phyloP scores from a whole-genome alignment of 495 filamentous ascomycete genomes.

The Xylaria cubensis region DNA sequence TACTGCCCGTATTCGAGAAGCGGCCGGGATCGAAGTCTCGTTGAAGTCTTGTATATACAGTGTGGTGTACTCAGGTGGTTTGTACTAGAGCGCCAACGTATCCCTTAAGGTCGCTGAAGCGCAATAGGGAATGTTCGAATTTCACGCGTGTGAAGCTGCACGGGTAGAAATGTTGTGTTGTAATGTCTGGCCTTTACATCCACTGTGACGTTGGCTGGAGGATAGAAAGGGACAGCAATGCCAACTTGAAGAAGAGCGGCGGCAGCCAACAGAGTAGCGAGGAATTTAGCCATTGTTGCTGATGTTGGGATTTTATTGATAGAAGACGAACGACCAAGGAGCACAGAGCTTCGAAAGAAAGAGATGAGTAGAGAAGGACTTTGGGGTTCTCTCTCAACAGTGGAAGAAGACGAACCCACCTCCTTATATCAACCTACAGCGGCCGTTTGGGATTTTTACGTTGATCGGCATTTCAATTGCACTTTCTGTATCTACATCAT shows the following conservation, averaged over 20 bases:
- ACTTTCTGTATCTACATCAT: background rate
- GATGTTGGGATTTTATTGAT: constrained; percentile 12
- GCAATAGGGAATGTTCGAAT: constrained; percentile 40
- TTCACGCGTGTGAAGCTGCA: constrained; percentile 25
- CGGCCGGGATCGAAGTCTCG: background rate
- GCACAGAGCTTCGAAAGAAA: background rate
- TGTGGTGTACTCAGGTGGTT: background rate
- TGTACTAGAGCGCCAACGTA: background rate
- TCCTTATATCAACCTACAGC: constrained; percentile 15
- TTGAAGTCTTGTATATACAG: constrained; percentile 18
- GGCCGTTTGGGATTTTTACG: background rate
- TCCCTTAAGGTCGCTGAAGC: constrained; percentile 37
- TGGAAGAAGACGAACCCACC: background rate
- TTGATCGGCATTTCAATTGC: constrained; percentile 12
- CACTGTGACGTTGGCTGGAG: constrained; percentile 32
- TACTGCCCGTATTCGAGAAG: background rate
- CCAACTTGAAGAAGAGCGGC: constrained; percentile 37
- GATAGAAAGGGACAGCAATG: constrained; percentile 37
- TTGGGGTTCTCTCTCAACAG: background rate
- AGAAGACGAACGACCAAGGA: background rate
- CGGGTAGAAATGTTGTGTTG: constrained; percentile 27
- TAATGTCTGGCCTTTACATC: constrained; percentile 17
- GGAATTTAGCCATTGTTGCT: constrained; percentile 39
- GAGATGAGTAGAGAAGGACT: constrained; percentile 3
- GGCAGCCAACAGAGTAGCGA: constrained; percentile 39